Base-by-base conservation (phyloP, 441 rosid species). In the Theobroma grandiflorum region DNA sequence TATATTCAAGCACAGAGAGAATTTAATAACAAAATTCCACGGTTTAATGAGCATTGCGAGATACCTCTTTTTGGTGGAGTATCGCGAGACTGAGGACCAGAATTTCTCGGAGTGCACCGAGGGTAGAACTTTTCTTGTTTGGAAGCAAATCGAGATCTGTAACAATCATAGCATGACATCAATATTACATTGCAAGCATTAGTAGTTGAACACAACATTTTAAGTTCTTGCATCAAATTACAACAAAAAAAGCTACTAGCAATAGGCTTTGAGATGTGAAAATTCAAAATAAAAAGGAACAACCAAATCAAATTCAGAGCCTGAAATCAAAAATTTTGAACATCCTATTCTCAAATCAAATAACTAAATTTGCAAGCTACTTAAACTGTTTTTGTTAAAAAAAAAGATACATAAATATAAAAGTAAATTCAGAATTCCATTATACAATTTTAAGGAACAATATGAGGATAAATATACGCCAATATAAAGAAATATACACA, bases 61-160 rank as follows among this genome's bases (percentile, higher is more conserved):
- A 79, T 72, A 95, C 99, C 99, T 94, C 99, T 91, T 85, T 89
- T 95, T 4, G 99, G 99, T 4, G 99, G 99, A 58, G 95, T 91
- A 76, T 95, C 98, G 45, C 95, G 93, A 40, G 98, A 95, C 82
- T 95, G 98, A 31, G 99, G 98, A 47, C 98, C 98, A 20, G 95
- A 88, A 86, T 83, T 87, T 83, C 95, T 88, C 4, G 98, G 97
- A 33, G 95, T 90, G 81, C 98, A 97, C 59, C 98, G 93, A 58
- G 93, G 94, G 85, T 87, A 87, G 79, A 92, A 92, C 84, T 90
- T 97, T 70, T 89, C 97, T 89, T 95, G 99, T 81, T 92, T 97
- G 20, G 94, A 85, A 72, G 82, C 80, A 78, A 89, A 92, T 64
- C 85, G 87, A 82, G 92, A 86, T 82, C 99, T 97, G 84, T 75